These are phyloP conservation scores for Ceratocystis albifundus DNA, from an alignment of 2,329 filamentous ascomycete species.

Conservation along the genomic window DNA sequence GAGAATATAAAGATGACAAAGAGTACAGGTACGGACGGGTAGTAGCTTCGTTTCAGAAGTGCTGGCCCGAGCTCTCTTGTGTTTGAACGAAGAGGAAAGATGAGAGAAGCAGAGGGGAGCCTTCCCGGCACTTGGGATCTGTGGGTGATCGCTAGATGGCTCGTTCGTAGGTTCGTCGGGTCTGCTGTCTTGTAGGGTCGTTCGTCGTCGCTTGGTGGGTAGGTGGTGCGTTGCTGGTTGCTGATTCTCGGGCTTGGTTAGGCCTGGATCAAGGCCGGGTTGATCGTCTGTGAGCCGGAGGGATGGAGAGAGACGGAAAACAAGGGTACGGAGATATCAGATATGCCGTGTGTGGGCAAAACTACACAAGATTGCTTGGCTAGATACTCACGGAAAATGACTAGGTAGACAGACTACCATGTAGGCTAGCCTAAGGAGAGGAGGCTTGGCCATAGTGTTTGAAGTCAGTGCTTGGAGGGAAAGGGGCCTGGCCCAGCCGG, in stretches of 20 bases:
- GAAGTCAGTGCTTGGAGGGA: too few species aligned
- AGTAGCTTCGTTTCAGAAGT: constrained; percentile 10
- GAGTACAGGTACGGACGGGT: background rate
- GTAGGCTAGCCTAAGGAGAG: too few species aligned
- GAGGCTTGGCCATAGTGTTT: too few species aligned
- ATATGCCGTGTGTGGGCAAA: too few species aligned
- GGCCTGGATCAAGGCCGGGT: too few species aligned
- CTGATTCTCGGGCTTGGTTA: too few species aligned
- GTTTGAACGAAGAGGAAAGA: background rate
- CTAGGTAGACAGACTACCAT: too few species aligned
- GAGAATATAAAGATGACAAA: background rate
- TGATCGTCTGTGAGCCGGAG: background rate
- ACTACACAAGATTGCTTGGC: too few species aligned
- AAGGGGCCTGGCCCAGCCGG: too few species aligned
- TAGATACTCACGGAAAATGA: too few species aligned
- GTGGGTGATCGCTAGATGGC: constrained; percentile 1
- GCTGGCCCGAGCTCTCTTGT: constrained; percentile 2
- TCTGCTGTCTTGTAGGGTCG: background rate
- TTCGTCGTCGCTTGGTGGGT: background rate
- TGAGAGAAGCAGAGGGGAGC: background rate
- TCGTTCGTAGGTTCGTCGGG: background rate
- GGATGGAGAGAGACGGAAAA: background rate
- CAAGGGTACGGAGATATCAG: too few species aligned
- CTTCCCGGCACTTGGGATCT: background rate
- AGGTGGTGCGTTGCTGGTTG: background rate